Evolutionary conservation across 23 red algal genomes (phyloP), one percentile per base, ranked within the genome.

Genomic region (Agarophyton chilense): DNA sequence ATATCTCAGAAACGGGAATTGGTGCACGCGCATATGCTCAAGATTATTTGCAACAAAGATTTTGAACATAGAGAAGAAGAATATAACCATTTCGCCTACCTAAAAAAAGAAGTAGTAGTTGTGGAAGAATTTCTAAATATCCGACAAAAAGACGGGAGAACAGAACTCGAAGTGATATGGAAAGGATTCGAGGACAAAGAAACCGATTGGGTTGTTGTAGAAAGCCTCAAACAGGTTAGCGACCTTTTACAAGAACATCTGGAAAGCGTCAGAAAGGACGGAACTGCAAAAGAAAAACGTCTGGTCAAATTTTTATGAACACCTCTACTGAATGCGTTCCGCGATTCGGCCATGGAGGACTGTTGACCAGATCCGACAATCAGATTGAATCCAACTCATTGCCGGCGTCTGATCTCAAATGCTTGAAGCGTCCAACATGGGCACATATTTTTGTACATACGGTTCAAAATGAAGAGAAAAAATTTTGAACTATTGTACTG

Each of bases 111-210:
- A 0, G 26, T 52, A 26, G 7, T 56, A 24, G 28, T 45, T 45
- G 67, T 88, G 21, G 36, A 38, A 4, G 73, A 65, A 9, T 44
- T 88, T 12, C 19, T 43, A 18, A 10, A 55, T 26, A 64, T 76
- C 50, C 72, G 36, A 25, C 13, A 9, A 7, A 45, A 54, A 8
- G 16, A 72, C 16, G 67, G 60, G 14, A 22, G 24, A 4, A 57
- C 21, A 36, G 84, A 88, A 74, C 3, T 88, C 13, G 66, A 55
- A 65, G 64, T 39, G 1, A 88, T 55, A 44, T 75, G 84, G 84
- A 54, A 41, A 6, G 65, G 84, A 39, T 88, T 88, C 47, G 67
- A 53, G n/a, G 32, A 43, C 32, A 19, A 75, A 40, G 64, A 72
- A 34, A 47, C 49, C n/a, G 36, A 7, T 25, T 55, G 84, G 84